Evolutionary conservation across 805 yeast genomes (phyloP), one percentile per base, ranked within the genome.

Genomic region (Metschnikowia drakensbergensis): DNA sequence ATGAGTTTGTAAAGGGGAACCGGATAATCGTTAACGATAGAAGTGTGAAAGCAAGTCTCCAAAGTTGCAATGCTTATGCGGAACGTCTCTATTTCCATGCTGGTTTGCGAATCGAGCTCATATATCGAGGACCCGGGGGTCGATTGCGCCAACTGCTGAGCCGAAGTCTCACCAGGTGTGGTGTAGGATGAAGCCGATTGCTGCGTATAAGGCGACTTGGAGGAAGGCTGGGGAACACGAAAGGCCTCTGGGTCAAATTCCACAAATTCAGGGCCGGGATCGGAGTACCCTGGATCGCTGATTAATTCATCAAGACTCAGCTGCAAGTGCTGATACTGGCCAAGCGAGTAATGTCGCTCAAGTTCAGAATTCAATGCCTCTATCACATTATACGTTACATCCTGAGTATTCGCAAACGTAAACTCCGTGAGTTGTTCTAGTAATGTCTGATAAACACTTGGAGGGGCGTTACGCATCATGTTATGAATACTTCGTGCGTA

Each of bases 1-100:
- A 65, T 38, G 60, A 68, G 66, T 45, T 62, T 52, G 49, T 58
- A 67, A 5, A 68, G 38, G 5, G 74, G 75, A 9, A 67, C 51
- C 2, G 72, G 71, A 43, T 59, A 61, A 45, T 62, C 58, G 23
- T 42, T 46, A 23, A 37, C 37, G 2, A 58, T 52, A 17, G 60
- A 49, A 13, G 48, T 43, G 32, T 42, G 35, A 31, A 60, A 43
- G 23, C 55, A 45, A 26, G 30, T 34, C 7, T 60, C 58, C 26
- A 62, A 53, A 4, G 46, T 9, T 6, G 43, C 42, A 10, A 65
- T 39, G 29, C 37, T 31, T 11, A 30, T 29, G 25, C 32, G 30
- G n/a, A 54, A 37, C 3, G 40, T 38, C 10, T 46, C 53, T 32
- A 50, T 33, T 26, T 53, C 53, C 31, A 17, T 39, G 37, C 53